Conservation (phyloP, 352 stramenopile species). For the Aphanomyces cochlioides region DNA sequence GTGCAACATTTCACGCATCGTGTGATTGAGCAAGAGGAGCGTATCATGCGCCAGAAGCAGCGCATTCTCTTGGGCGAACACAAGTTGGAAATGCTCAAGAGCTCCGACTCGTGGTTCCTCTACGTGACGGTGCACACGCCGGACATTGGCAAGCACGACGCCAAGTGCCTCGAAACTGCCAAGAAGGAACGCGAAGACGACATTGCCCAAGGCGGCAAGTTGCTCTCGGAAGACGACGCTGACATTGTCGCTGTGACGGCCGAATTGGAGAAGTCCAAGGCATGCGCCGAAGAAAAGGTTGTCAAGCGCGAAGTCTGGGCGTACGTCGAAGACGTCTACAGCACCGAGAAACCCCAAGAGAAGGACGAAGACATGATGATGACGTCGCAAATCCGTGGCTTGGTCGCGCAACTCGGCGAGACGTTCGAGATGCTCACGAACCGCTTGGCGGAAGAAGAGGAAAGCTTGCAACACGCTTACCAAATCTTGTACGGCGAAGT, state of each 20-base stretch:
- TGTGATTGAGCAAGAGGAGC: slow-evolving; percentile 86
- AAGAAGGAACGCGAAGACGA: slow-evolving; percentile 65
- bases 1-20: slow-evolving; percentile 87
- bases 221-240: slow-evolving; percentile 78
- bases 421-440: slow-evolving; percentile 87
- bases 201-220: slow-evolving; percentile 70
- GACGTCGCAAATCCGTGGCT: slow-evolving; percentile 83
- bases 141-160: slow-evolving; percentile 81
- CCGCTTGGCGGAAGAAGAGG: slow-evolving; percentile 77
- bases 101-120: slow-evolving; percentile 85
- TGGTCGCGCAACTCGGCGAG: slow-evolving; percentile 80
- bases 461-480: slow-evolving; percentile 78
- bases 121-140: slow-evolving; percentile 73
- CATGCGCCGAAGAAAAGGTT: slow-evolving; percentile 67
- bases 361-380: slow-evolving; percentile 92
- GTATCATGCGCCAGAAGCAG: slow-evolving; percentile 88
- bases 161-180: slow-evolving; percentile 67
- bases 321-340: slow-evolving; percentile 82
- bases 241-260: slow-evolving; percentile 73
- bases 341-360: slow-evolving; percentile 71
- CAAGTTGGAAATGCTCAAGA: slow-evolving; percentile 90
- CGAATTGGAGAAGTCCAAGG: slow-evolving; percentile 57
- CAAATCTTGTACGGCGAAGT: slow-evolving; percentile 80
- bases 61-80: slow-evolving; percentile 85
- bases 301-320: slow-evolving; percentile 84